Conservation (phyloP, 805 yeast genomes). For the Scheffersomyces lignosus region DNA sequence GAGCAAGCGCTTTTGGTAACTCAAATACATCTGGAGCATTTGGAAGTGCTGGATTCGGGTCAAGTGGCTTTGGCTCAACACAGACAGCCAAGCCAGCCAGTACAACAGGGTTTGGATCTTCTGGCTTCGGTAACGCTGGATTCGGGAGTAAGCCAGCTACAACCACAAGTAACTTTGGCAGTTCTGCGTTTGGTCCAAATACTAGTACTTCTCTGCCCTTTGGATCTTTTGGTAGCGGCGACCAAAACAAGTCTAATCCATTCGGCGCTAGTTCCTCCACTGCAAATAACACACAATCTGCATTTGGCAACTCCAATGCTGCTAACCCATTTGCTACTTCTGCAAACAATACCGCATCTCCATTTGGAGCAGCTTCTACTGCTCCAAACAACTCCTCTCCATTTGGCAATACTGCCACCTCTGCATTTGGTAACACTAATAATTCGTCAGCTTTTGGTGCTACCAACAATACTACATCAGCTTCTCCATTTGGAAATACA, state of each 20-base stretch:
- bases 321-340: background rate
- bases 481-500: constrained; percentile 15
- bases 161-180: constrained; percentile 16
- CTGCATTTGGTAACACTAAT: constrained; percentile 3
- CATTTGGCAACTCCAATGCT: constrained; percentile 5
- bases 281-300: constrained; percentile 2
- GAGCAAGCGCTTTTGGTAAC: constrained; percentile 2
- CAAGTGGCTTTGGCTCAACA: constrained; percentile 2
- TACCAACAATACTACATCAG: background rate
- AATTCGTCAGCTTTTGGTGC: constrained; percentile 4
- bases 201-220: background rate
- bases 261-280: constrained; percentile 5
- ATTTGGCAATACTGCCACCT: constrained; percentile 12
- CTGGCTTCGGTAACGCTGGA: constrained; percentile 10
- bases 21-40: constrained; percentile 1
- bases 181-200: constrained; percentile 15
- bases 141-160: constrained; percentile 3
- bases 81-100: background rate
- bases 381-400: constrained; percentile 8
- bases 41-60: constrained; percentile 7
- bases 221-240: background rate
- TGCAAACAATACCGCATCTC: constrained; percentile 4
- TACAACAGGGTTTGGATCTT: no score
- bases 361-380: constrained; percentile 8
- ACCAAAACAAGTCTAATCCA: constrained; percentile 1